phyloP scores from a whole-genome alignment of 2,329 filamentous ascomycete species.

The Cordyceps cateniannulata region DNA sequence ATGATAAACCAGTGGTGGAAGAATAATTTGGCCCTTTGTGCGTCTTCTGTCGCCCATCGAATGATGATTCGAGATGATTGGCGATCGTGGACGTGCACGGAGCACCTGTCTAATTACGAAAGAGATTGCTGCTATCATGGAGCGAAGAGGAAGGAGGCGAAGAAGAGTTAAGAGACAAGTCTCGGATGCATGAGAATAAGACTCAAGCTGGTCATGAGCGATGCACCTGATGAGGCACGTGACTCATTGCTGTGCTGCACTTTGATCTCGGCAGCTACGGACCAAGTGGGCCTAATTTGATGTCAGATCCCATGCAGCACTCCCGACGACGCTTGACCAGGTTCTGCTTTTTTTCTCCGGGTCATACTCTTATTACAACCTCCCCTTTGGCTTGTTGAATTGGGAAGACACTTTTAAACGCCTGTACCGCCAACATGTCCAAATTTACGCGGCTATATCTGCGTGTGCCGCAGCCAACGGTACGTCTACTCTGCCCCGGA shows the following conservation, averaged over 20 bases:
- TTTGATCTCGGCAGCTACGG: conserved; percentile 13
- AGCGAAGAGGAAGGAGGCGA: background rate
- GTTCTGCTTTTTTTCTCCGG: conserved; percentile 7
- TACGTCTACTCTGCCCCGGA: conserved; percentile 20
- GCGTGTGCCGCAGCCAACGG: conserved; percentile 34
- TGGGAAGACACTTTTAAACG: background rate
- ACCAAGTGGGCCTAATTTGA: conserved; percentile 11
- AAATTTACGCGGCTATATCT: conserved; percentile 27
- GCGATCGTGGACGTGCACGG: background rate
- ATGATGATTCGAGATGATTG: conserved; percentile 29
- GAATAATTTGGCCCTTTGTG: background rate
- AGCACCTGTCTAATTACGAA: too few relatives aligned
- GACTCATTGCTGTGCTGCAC: background rate
- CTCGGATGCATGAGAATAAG: too few relatives aligned
- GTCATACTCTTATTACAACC: background rate
- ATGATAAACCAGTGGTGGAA: background rate
- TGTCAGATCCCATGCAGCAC: conserved; percentile 11
- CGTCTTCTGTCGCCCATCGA: background rate
- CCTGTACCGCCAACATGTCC: conserved; percentile 5
- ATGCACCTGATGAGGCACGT: background rate
- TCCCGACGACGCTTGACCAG: background rate
- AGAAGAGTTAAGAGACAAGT: background rate
- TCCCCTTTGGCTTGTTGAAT: background rate
- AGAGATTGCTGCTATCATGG: background rate
- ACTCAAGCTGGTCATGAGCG: too few relatives aligned